Evolutionary conservation across 2,329 filamentous ascomycete genomes (phyloP), one percentile per base, ranked within the genome.

Genomic region (Fusarium sp.): DNA sequence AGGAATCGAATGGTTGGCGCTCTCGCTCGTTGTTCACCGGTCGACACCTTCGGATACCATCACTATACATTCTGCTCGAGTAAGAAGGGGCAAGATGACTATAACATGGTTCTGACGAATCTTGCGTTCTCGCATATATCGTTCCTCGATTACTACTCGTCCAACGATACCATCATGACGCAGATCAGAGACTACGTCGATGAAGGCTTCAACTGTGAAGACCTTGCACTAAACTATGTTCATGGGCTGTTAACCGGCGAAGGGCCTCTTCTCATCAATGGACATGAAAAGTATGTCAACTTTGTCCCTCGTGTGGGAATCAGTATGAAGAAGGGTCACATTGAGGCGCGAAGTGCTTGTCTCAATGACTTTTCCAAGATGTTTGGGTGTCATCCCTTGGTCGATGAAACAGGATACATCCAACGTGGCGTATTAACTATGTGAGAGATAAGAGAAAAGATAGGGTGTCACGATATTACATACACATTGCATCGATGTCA

Each of bases 201-300:
- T 26, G 63, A 77, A 18, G 70, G 76, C 42, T 77, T 79, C 72
- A 81, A 81, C 69, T 81, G 80, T 73, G 80, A 81, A 62, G 79
- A 81, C 51, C 76, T 81, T 61, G 80, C 77, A 20, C 60, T 81
- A 52, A 81, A 81, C 69, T 81, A 76, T 37, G 67, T 80, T 30
- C 71, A 75, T 8, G 76, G 77, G 3, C 65, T 76, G 18, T 60
- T 81, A 37, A 80, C 79, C 0, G 73, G 78, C 16, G 67, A 74
- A 13, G 78, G 78, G 0, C 79, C 79, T 0, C 67, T 81, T 16
- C 73, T 79, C 2, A 77, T 80, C 41, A 74, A 65, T 16, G 79
- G 79, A 28, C 72, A 72, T 31, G 68, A 77, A 7, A 70, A 62
- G n/a, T 79, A 76, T 40, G 71, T 75, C 67, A 80, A 78, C 62